Evolutionary conservation across 352 stramenopile species (phyloP).

Genomic region (Phytopythium cucurbitacearum): DNA sequence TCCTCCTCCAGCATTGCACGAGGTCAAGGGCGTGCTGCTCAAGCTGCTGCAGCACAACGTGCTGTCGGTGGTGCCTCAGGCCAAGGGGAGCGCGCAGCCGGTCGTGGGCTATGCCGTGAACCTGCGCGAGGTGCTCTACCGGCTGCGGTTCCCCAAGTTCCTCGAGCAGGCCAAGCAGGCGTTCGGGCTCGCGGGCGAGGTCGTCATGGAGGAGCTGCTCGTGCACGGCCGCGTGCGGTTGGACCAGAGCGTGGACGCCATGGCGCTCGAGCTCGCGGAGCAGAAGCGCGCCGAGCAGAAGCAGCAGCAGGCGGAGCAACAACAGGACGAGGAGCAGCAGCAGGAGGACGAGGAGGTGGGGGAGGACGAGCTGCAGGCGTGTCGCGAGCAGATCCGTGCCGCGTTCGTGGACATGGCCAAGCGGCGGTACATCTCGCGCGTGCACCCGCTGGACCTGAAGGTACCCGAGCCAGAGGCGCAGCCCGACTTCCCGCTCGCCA

Average conservation of each 20-base stretch:
- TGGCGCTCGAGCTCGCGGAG: slow-evolving; percentile 78
- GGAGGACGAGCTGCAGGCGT: slow-evolving; percentile 70
- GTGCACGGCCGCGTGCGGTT: slow-evolving; percentile 80
- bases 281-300: slow-evolving; percentile 35
- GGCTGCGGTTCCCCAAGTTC: slow-evolving; percentile 82
- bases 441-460: slow-evolving; percentile 81
- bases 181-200: slow-evolving; percentile 76
- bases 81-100: slow-evolving; percentile 11
- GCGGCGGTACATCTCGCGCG: slow-evolving; percentile 81
- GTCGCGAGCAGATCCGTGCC: slow-evolving; percentile 47
- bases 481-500: slow-evolving; percentile 58
- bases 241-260: slow-evolving; percentile 80
- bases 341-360: slow-evolving; percentile 50
- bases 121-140: slow-evolving; percentile 75
- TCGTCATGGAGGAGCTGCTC: slow-evolving; percentile 88
- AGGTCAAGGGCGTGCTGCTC: slow-evolving; percentile 80
- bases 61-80: slow-evolving; percentile 51
- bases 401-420: slow-evolving; percentile 89
- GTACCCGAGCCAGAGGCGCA: slow-evolving; percentile 49
- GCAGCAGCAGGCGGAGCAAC: slow-evolving; percentile 10
- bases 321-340: background rate
- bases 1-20: slow-evolving; percentile 44
- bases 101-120: slow-evolving; percentile 59
- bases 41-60: slow-evolving; percentile 88
- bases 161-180: slow-evolving; percentile 69